Evolutionary conservation across 2,329 filamentous ascomycete species (phyloP).

Genomic region (Drechslerella stenobrocha): DNA sequence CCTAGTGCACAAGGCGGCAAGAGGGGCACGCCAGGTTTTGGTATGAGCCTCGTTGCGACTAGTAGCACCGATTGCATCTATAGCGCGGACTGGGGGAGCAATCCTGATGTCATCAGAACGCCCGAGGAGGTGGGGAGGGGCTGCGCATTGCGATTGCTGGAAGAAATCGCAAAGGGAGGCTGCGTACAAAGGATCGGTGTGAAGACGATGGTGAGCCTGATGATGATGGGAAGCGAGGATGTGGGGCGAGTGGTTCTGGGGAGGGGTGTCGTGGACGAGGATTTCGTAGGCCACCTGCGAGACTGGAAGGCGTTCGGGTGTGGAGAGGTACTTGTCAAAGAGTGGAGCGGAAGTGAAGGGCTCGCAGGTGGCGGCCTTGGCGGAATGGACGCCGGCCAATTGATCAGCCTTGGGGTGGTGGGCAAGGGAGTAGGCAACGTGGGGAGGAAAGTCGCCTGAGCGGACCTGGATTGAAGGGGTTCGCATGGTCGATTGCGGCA

Average conservation of each 20-base stretch:
- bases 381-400: slow-evolving; percentile 64
- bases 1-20: slow-evolving; percentile 54
- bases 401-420: slow-evolving; percentile 87
- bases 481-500: background rate
- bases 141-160: slow-evolving; percentile 85
- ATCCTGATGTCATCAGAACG: slow-evolving; percentile 73
- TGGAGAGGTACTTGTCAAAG: slow-evolving; percentile 70
- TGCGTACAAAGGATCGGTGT: slow-evolving; percentile 75
- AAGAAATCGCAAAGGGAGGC: slow-evolving; percentile 78
- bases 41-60: slow-evolving; percentile 86
- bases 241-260: slow-evolving; percentile 84
- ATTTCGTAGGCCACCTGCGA: slow-evolving; percentile 75
- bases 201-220: slow-evolving; percentile 76
- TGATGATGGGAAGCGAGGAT: slow-evolving; percentile 98
- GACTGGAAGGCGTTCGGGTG: slow-evolving; percentile 88
- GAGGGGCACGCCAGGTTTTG: slow-evolving; percentile 85
- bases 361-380: slow-evolving; percentile 70
- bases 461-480: background rate
- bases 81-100: slow-evolving; percentile 75
- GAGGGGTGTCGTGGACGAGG: slow-evolving; percentile 78
- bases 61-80: slow-evolving; percentile 81
- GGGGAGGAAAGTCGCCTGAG: slow-evolving; percentile 68
- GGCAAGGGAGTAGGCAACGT: slow-evolving; percentile 93
- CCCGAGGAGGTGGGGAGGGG: slow-evolving; percentile 88
- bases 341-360: slow-evolving; percentile 56